Percentiles rank a stretch among this genome's conserved stretches.
These are phyloP conservation scores for Amylostereum areolatum DNA, from an alignment of 1,284 basidiomycete genomes.

Conservation along the genomic window DNA sequence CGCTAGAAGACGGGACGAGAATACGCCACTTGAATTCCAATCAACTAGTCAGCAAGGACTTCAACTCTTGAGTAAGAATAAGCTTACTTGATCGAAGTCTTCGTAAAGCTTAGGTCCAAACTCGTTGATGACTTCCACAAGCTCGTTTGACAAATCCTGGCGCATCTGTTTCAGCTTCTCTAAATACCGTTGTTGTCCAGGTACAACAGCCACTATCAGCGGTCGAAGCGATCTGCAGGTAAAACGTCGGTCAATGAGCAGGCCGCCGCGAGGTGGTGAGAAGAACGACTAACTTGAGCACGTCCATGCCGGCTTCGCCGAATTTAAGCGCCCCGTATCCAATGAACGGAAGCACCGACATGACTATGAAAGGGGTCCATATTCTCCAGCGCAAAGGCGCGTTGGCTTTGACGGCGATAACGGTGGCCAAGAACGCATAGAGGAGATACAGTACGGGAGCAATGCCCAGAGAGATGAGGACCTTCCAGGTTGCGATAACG, in stretches of 20 bases:
- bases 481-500: conserved; percentile 97
- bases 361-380: conserved; percentile 77
- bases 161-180: conserved; percentile 79
- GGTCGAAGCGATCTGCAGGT: conserved; percentile 81
- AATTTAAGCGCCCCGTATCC: conserved; percentile 96
- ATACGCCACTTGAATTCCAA: conserved; percentile 60
- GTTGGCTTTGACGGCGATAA: conserved; percentile 68
- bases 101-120: conserved; percentile 86
- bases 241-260: conserved; percentile 4
- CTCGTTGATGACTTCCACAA: conserved; percentile 86
- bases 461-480: conserved; percentile 89
- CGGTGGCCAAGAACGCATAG: conserved; percentile 80
- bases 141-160: conserved; percentile 77
- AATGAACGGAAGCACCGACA: conserved; percentile 79
- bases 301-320: conserved; percentile 98
- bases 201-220: conserved; percentile 84
- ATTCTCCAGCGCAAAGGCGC: conserved; percentile 61
- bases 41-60: conserved; percentile 1
- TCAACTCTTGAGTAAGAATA: background rate
- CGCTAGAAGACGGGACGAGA: conserved; percentile 76
- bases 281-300: conserved; percentile 79
- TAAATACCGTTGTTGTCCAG: conserved; percentile 86
- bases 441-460: conserved; percentile 84
- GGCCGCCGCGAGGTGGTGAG: conserved; percentile 23
- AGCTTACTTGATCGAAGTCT: conserved; percentile 77